Conservation (phyloP, 805 yeast genomes). For the Ogataea methylovora region DNA sequence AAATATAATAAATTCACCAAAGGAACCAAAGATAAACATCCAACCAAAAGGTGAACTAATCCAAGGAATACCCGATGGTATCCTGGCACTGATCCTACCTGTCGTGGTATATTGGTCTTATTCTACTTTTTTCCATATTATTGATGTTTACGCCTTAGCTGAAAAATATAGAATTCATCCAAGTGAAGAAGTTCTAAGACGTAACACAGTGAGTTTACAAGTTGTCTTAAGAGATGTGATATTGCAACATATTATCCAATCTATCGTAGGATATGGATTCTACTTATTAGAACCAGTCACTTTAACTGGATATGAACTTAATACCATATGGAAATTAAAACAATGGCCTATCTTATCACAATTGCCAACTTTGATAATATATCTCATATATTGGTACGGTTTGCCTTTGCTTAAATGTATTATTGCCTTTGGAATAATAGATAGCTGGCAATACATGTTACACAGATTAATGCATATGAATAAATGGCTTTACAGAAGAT, state of each 20-base stretch:
- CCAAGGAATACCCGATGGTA: constrained; percentile 61
- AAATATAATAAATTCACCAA: constrained; percentile 7
- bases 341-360: constrained; percentile 19
- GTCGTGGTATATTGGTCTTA: constrained; percentile 78
- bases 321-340: constrained; percentile 39
- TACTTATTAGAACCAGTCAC: constrained; percentile 51
- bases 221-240: constrained; percentile 79
- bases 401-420: constrained; percentile 49
- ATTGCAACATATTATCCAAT: constrained; percentile 79
- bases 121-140: constrained; percentile 63
- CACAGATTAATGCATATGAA: constrained; percentile 87
- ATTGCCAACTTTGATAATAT: constrained; percentile 42
- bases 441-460: constrained; percentile 91
- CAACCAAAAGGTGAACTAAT: constrained; percentile 37
- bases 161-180: constrained; percentile 89
- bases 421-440: constrained; percentile 68
- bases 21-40: constrained; percentile 21
- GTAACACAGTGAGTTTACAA: constrained; percentile 64
- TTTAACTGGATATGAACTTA: constrained; percentile 42
- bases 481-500: constrained; percentile 63
- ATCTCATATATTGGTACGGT: constrained; percentile 53
- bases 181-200: constrained; percentile 67
- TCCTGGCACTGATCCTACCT: constrained; percentile 67
- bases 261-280: constrained; percentile 54
- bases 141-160: constrained; percentile 70